Evolutionary conservation across 441 rosid genomes (phyloP).

Genomic region (Euphorbia schlechtendalii): DNA sequence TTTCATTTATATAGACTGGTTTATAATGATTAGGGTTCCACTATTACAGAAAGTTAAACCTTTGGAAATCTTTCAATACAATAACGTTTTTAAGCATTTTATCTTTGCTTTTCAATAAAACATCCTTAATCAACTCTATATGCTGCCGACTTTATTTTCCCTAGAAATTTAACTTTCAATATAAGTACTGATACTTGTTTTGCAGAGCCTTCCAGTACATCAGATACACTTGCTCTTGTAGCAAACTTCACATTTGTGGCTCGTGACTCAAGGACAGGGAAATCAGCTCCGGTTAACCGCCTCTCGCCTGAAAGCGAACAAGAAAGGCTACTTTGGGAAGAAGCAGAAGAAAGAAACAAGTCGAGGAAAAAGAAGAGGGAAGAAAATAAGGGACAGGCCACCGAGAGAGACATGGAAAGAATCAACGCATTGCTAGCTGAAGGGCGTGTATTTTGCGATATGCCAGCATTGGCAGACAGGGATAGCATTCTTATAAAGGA

Average conservation of each 20-base stretch:
- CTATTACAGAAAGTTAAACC: background rate
- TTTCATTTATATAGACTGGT: background rate
- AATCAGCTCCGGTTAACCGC: slow-evolving; percentile 62
- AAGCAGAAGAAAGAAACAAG: slow-evolving; percentile 64
- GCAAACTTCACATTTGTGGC: slow-evolving; percentile 87
- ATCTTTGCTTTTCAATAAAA: background rate
- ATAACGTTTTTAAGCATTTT: background rate
- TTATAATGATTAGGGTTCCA: background rate
- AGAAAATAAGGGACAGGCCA: slow-evolving; percentile 42
- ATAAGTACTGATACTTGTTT: slow-evolving; percentile 14
- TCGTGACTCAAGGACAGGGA: slow-evolving; percentile 66
- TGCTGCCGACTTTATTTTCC: background rate
- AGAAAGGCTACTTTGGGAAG: slow-evolving; percentile 55
- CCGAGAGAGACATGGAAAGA: slow-evolving; percentile 38
- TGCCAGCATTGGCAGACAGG: slow-evolving; percentile 84
- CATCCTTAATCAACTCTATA: background rate
- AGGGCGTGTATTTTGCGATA: slow-evolving; percentile 72
- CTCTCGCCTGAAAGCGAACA: slow-evolving; percentile 56
- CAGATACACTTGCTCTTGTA: slow-evolving; percentile 50
- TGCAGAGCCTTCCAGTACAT: slow-evolving; percentile 38
- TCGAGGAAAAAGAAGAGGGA: slow-evolving; percentile 55
- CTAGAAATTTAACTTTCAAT: background rate
- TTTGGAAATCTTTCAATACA: background rate
- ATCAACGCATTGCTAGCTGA: slow-evolving; percentile 48
- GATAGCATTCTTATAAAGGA: slow-evolving; percentile 74